Percentiles rank a stretch among this genome's conserved stretches.
Conservation (phyloP, 306 rosid species). For the Quercus alba region DNA sequence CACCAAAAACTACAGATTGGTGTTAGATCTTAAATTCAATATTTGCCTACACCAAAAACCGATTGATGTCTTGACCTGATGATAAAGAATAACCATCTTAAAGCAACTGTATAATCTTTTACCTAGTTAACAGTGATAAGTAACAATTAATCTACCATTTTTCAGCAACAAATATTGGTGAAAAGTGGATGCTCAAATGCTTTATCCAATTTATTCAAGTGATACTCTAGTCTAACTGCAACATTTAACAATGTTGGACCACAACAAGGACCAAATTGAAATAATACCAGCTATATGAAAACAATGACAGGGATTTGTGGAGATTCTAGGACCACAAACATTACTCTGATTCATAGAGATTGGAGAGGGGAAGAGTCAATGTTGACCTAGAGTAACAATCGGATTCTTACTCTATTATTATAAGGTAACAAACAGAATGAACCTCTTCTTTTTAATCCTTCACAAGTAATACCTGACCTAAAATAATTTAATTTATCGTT, state of each 20-base stretch:
- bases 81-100: rapidly evolving
- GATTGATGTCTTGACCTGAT: rapidly evolving
- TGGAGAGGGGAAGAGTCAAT: neutral
- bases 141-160: no score
- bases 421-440: neutral
- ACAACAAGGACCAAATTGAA: neutral
- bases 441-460: neutral
- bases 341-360: neutral
- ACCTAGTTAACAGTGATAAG: no score
- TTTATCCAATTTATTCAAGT: no score
- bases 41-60: rapidly evolving
- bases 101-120: no score
- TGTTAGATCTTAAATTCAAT: no score
- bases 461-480: neutral
- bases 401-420: no score
- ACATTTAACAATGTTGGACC: neutral
- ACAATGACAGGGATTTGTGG: neutral
- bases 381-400: neutral
- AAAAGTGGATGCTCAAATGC: no score
- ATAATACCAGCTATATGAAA: slow-evolving; percentile 2
- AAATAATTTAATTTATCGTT: neutral
- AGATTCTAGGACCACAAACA: slow-evolving; percentile 8
- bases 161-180: no score
- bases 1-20: no score
- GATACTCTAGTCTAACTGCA: no score